Evolutionary conservation across 495 filamentous ascomycete genomes (phyloP), one percentile per base, ranked within the genome.

Genomic region (Cudoniella acicularis): DNA sequence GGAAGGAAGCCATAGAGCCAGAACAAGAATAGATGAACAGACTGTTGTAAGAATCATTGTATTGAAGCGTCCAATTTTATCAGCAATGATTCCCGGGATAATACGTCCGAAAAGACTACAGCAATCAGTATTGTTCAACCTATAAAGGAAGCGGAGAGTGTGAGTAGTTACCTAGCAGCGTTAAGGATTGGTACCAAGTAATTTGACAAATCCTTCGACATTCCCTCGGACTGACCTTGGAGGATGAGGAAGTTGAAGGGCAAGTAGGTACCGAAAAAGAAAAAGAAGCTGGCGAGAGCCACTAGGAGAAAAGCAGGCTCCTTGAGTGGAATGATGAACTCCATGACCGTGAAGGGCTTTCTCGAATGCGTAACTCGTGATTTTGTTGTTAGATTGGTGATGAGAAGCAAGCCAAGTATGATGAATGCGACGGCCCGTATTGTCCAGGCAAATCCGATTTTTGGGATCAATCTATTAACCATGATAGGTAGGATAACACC

Each of bases 181-280:
- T 91, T 91, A 47, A 91, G 68, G 52, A 91, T 86, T 0, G 87
- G 73, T 24, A 90, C 69, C 17, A 91, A 69, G 64, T 91, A 90
- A 20, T 71, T 70, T 0, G 82, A 77, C 21, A 90, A 65, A 0
- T 65, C 49, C 0, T 61, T 20, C 17, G 76, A 75, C 82, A 91
- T 87, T 24, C 85, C 87, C 47, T 78, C 68, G 45, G 71, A 54
- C 55, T 72, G 53, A 0, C 80, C 87, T 50, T 73, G 69, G 9
- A 83, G 72, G 23, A 83, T 79, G 42, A 92, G 74, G 65, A 81
- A 91, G 64, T 83, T 87, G 72, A 88, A 83, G 0, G 87, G 88
- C 16, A 90, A 62, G 68, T 88, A 89, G 68, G 87, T 78, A 43
- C 86, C 87, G 68, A 78, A 81, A 71, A 82, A 87, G 72, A 87